phyloP scores from a whole-genome alignment of 805 yeast species.

The Candida pseudofarinosa region DNA sequence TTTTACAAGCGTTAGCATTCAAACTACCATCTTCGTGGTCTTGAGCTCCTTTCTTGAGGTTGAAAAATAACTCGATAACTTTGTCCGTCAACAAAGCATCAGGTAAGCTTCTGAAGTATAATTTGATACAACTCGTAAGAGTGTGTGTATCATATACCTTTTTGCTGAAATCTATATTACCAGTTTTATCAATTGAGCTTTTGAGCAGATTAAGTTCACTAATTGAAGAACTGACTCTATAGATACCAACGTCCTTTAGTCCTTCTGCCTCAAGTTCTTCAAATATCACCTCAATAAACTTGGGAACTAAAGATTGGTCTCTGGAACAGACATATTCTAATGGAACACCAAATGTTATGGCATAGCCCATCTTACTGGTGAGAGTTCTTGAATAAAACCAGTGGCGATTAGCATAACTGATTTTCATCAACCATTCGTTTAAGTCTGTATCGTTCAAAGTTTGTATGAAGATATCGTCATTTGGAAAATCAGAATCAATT shows the following conservation, averaged over 20 bases:
- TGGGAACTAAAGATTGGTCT: constrained; percentile 61
- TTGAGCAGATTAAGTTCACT: constrained; percentile 43
- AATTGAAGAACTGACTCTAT: constrained; percentile 61
- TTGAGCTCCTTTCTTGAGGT: constrained; percentile 18
- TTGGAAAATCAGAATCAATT: constrained; percentile 39
- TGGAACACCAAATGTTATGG: constrained; percentile 79
- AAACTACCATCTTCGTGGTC: constrained; percentile 8
- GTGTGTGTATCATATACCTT: constrained; percentile 71
- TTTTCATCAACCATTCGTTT: constrained; percentile 64
- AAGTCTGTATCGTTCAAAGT: constrained; percentile 58
- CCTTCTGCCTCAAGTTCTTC: constrained; percentile 83
- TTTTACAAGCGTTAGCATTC: constrained; percentile 18
- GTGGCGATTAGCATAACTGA: constrained; percentile 47
- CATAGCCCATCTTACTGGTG: constrained; percentile 19
- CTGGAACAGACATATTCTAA: constrained; percentile 69
- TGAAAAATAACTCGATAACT: constrained; percentile 56
- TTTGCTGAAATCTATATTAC: constrained; percentile 49
- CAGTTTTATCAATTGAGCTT: constrained; percentile 42
- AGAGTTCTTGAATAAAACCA: constrained; percentile 49
- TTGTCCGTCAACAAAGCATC: constrained; percentile 73
- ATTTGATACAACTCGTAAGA: constrained; percentile 82
- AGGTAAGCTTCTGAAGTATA: constrained; percentile 80
- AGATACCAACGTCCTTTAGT: constrained; percentile 84
- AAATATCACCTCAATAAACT: constrained; percentile 59
- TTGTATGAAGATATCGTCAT: constrained; percentile 63